Evolutionary conservation across 129 eudicot species (phyloP), one percentile per base, ranked within the genome.

Genomic region (sunflower (Helianthus annuus)): DNA sequence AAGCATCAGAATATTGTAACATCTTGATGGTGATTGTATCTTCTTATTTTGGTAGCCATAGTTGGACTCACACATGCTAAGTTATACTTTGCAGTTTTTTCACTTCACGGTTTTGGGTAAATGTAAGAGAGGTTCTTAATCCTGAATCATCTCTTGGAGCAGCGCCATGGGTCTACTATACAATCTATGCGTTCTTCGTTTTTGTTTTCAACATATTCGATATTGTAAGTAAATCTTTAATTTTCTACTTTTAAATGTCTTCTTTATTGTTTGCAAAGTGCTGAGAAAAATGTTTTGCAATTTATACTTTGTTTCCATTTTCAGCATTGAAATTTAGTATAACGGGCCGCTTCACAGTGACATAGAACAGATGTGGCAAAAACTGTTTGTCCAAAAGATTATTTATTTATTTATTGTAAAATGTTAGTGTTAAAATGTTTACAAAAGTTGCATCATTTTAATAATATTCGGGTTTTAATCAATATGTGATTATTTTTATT

Each of bases 141-240:
- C 98, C 97, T 6, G 96, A 86, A 48, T 87, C 96, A 51, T 77
- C 97, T 66, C 75, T 80, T 63, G 98, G 98, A 62, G 98, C 98
- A 55, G 79, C 62, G 16, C 93, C 98, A 40, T 94, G 98, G 98
- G 93, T 94, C 63, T 94, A 85, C 67, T 90, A 94, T 83, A 51
- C 88, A 56, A 69, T 94, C 32, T 94, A 94, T 76, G 96, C 98
- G 7, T 88, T 94, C 79, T 88, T 81, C 32, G 98, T 94, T 48
- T 94, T 94, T 83, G 74, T 88, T 62, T 94, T 94, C 83, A 94
- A 94, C 78, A 94, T 94, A 82, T 85, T 94, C 76, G 98, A 94
- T 84, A 94, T 94, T 73, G 98, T 94, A 84, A 94, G 98, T 82
- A 48, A 39, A 59, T 42, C 29, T 16, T 5, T 7, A 40, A 16